Conservation (phyloP, 129 eudicot species). For the Escallonia rubra region DNA sequence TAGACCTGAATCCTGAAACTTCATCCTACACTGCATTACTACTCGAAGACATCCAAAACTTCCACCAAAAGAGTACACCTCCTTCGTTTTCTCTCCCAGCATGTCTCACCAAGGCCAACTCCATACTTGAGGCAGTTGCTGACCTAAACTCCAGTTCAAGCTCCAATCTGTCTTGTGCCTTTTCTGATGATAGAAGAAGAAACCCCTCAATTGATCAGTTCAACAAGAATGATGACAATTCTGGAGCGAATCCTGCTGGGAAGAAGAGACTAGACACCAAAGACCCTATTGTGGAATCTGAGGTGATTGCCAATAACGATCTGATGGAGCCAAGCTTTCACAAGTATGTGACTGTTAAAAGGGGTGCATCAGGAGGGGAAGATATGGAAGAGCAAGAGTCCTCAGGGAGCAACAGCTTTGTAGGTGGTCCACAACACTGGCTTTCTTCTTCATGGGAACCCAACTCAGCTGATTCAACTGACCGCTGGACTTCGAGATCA, state of each 20-base stretch:
- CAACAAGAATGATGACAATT: slow-evolving; percentile 14
- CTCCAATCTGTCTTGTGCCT: slow-evolving; percentile 28
- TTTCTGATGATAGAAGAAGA: slow-evolving; percentile 39
- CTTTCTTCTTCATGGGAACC: slow-evolving; percentile 87
- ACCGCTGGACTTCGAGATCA: slow-evolving; percentile 52
- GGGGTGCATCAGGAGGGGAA: slow-evolving; percentile 40
- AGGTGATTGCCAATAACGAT: slow-evolving; percentile 57
- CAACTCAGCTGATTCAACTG: slow-evolving; percentile 84
- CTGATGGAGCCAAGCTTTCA: slow-evolving; percentile 73
- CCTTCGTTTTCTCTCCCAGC: slow-evolving; percentile 60
- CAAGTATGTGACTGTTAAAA: slow-evolving; percentile 83
- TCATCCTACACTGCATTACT: slow-evolving; percentile 59
- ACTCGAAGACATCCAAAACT: slow-evolving; percentile 87
- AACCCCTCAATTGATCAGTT: slow-evolving; percentile 25
- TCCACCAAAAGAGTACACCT: slow-evolving; percentile 65
- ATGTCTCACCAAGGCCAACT: slow-evolving; percentile 71
- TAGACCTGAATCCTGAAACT: slow-evolving; percentile 65
- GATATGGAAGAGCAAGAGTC: slow-evolving; percentile 77
- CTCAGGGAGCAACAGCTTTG: slow-evolving; percentile 84
- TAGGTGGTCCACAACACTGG: slow-evolving; percentile 56
- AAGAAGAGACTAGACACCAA: slow-evolving; percentile 13
- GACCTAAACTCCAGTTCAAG: slow-evolving; percentile 71
- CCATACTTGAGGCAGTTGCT: slow-evolving; percentile 93
- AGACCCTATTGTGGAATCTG: slow-evolving; percentile 50
- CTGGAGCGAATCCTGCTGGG: not conserved